Base-by-base conservation (phyloP, 352 stramenopile species). In the Pythium aristosporum region DNA sequence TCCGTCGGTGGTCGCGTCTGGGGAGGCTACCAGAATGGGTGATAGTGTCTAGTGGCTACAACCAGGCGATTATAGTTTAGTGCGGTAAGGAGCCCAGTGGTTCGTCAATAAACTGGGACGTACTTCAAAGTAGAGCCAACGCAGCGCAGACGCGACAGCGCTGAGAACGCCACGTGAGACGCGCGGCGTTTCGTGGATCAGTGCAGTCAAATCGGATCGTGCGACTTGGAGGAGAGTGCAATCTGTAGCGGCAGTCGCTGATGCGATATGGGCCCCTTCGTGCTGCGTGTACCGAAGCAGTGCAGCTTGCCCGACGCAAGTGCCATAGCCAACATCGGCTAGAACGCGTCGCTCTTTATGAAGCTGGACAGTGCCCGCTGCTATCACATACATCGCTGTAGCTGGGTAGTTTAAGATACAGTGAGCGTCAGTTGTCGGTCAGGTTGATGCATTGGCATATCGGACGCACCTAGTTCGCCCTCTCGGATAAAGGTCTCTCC, bases 101-200 rank as follows among this genome's bases (percentile, higher is more conserved):
- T 46, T 20, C 2, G 2, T 21, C 39, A 50, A 28, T 8, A 48
- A n/a, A 39, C 6, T 32, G 44, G 18, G 10, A 30, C 70, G 52
- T 74, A 91, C 82, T 76, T 92, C 79, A 46, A 90, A 89, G 50
- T 93, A 95, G 8, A 92, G 65, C 67, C 82, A 86, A 10, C 81
- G 79, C 36, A 95, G 63, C 9, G 86, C 79, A 0, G 82, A 92
- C 2, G 85, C 85, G 21, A 96, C 81, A 0, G 85, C 82, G 52
- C 91, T 89, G 5, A 96, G 58, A n/a, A 94, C 85, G 20, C 87
- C 87, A 62, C 80, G 65, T 0, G 87, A 91, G 4, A 96, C 77
- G 15, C 80, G 75, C 1, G 79, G 77, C 7, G 77, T 92, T 41
- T 88, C 77, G 44, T 82, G 82, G 25, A 96, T 94, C 32, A 96